phyloP scores from a whole-genome alignment of 345 rosid genomes.

The Aegle marmelos region DNA sequence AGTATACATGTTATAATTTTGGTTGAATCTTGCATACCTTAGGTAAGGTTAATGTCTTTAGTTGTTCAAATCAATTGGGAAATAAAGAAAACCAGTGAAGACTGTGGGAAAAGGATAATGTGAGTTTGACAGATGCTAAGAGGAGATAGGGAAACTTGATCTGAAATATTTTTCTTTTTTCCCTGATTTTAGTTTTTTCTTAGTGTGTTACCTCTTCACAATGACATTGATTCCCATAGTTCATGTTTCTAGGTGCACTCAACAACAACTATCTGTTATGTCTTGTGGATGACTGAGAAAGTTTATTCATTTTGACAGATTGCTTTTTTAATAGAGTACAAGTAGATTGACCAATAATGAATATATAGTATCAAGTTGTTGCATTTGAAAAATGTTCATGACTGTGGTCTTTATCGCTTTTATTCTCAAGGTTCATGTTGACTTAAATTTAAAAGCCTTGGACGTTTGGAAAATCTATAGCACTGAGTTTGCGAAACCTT shows the following conservation, averaged over 20 bases:
- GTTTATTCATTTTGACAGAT: neutral
- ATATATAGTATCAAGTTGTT: neutral
- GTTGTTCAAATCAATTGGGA: neutral
- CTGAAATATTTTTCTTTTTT: neutral
- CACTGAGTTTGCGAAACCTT: neutral
- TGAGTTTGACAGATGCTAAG: neutral
- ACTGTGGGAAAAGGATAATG: neutral
- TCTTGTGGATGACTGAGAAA: neutral
- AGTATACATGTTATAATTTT: neutral
- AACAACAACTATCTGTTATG: neutral
- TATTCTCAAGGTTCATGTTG: conserved; percentile 1
- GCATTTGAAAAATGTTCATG: neutral
- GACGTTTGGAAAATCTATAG: neutral
- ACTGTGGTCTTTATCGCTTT: neutral
- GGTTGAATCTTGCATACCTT: neutral
- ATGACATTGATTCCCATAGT: neutral
- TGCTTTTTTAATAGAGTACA: neutral
- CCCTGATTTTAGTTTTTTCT: neutral
- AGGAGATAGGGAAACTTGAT: neutral
- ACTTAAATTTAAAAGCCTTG: neutral
- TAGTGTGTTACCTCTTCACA: neutral
- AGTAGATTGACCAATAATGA: neutral
- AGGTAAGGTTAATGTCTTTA: neutral
- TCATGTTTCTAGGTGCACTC: neutral
- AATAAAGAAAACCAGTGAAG: neutral